Conservation (phyloP, 352 stramenopile species). For the Pythium dissotocum region DNA sequence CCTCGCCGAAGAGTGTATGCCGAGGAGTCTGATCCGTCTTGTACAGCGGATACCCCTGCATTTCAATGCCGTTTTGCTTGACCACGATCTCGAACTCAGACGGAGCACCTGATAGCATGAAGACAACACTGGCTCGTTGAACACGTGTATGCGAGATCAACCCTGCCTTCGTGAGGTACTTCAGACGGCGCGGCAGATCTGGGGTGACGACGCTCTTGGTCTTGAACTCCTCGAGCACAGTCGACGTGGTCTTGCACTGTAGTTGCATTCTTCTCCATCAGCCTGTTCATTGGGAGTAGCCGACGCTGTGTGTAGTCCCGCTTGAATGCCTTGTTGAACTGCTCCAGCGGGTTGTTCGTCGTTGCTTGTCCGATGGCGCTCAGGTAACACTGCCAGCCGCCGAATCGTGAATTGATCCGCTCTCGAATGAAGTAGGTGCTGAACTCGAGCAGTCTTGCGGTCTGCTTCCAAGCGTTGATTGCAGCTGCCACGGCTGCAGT, state of each 20-base stretch:
- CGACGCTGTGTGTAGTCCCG: too few relatives aligned
- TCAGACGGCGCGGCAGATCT: constrained; percentile 12
- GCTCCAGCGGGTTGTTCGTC: too few relatives aligned
- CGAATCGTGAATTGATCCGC: too few relatives aligned
- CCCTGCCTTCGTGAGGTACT: constrained; percentile 9
- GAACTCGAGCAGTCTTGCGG: not conserved
- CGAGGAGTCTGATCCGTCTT: constrained; percentile 1
- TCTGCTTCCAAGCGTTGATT: not conserved
- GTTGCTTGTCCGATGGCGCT: too few relatives aligned
- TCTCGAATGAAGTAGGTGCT: not conserved
- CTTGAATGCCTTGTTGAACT: too few relatives aligned
- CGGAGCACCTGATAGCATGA: not conserved
- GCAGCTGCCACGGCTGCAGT: not conserved
- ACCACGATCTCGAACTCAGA: not conserved
- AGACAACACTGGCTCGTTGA: constrained; percentile 1
- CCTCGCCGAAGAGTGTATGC: constrained; percentile 10
- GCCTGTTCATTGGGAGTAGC: too few relatives aligned
- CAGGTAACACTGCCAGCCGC: too few relatives aligned
- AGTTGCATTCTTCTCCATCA: too few relatives aligned
- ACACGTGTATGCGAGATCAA: constrained; percentile 11
- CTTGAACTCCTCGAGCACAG: constrained; percentile 4
- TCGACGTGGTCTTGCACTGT: not conserved
- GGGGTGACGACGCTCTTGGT: not conserved
- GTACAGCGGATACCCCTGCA: constrained; percentile 3
- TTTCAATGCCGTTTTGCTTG: constrained; percentile 11